Base-by-base conservation (phyloP, 139 green algal genomes). In the Micractinium conductrix region DNA sequence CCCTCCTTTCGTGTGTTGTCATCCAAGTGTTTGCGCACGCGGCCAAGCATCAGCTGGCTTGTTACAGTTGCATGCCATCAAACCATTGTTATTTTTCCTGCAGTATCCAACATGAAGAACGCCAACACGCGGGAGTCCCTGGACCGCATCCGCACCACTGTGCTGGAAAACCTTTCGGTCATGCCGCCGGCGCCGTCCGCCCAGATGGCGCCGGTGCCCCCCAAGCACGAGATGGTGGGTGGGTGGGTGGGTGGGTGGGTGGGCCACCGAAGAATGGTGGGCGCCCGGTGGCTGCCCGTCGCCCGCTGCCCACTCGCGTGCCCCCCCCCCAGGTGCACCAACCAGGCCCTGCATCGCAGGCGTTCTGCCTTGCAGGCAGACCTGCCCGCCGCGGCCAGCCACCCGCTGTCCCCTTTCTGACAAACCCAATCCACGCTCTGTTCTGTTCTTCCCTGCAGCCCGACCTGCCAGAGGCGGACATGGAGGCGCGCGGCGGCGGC, bases 41-140 rank as follows among this genome's bases (percentile, higher is more conserved):
- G n/a, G n/a, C n/a, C n/a, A n/a, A n/a, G n/a, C n/a, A n/a, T n/a
- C n/a, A n/a, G n/a, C n/a, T n/a, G n/a, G n/a, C n/a, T n/a, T n/a
- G n/a, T n/a, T n/a, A n/a, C n/a, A n/a, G n/a, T n/a, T n/a, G n/a
- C n/a, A n/a, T n/a, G n/a, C n/a, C n/a, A n/a, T n/a, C n/a, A n/a
- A n/a, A n/a, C n/a, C n/a, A n/a, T n/a, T n/a, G n/a, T n/a, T n/a
- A n/a, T n/a, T n/a, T n/a, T 8, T 19, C 40, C 21, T 72, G 80
- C 62, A 88, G 90, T 93, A 37, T 93, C 80, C 85, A 98, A 98
- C 91, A 98, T 98, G 95, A 94, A 97, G 87, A 98, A 98, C 88
- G 86, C 86, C 86, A 98, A 98, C 92, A 93, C 89, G 2, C 89
- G 90, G 14, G 85, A 92, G 37, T 88, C 94, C 84, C 90, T 99